Conservation (phyloP, 2,329 filamentous ascomycete genomes). For the Xylariaceae sp. region DNA sequence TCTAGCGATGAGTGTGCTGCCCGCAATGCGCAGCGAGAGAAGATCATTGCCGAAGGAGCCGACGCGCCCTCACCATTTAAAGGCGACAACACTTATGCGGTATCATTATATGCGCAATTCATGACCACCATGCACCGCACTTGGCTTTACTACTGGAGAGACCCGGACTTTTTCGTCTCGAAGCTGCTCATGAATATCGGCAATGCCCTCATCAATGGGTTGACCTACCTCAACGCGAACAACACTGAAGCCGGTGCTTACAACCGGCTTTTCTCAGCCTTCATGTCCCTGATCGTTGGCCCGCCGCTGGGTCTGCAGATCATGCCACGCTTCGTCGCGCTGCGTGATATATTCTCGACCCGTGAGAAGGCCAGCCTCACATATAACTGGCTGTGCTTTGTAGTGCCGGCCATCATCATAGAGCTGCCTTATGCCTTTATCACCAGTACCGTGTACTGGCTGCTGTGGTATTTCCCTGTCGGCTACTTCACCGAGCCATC, state of each 20-base stretch:
- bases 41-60: slow-evolving; percentile 51
- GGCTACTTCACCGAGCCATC: slow-evolving; percentile 49
- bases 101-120: slow-evolving; percentile 7
- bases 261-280: slow-evolving; percentile 68
- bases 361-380: slow-evolving; percentile 71
- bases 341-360: slow-evolving; percentile 62
- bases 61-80: slow-evolving; percentile 55
- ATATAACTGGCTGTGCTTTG: slow-evolving; percentile 70
- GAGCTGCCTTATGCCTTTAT: slow-evolving; percentile 67
- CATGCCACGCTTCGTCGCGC: slow-evolving; percentile 65
- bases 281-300: slow-evolving; percentile 70
- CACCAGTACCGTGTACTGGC: slow-evolving; percentile 60
- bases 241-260: slow-evolving; percentile 58
- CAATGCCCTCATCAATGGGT: slow-evolving; percentile 63
- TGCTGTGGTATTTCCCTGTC: slow-evolving; percentile 55
- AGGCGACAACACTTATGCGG: slow-evolving; percentile 7
- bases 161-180: slow-evolving; percentile 57
- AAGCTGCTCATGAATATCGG: slow-evolving; percentile 59
- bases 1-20: slow-evolving; percentile 3
- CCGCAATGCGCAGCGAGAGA: slow-evolving; percentile 2
- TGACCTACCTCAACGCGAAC: slow-evolving; percentile 62
- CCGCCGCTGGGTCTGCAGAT: slow-evolving; percentile 72
- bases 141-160: slow-evolving; percentile 60
- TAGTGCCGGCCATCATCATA: slow-evolving; percentile 59
- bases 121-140: slow-evolving; percentile 9